phyloP scores from a whole-genome alignment of 2,329 filamentous ascomycete species.

The Ceratocystiopsis minuta region DNA sequence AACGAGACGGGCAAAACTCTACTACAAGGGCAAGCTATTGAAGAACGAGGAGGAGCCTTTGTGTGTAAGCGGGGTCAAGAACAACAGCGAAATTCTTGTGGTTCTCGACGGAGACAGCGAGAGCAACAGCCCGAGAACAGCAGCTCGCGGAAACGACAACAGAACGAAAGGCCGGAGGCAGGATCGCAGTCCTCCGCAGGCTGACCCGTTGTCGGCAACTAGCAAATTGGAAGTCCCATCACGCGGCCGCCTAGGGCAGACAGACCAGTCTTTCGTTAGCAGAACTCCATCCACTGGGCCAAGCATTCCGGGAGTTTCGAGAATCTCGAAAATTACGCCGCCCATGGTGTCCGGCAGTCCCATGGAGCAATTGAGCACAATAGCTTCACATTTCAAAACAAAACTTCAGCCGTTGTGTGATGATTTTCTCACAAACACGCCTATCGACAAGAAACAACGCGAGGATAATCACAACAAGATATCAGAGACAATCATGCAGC shows the following conservation, averaged over 20 bases:
- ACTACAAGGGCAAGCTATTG: constrained; percentile 56
- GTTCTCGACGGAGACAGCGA: constrained; percentile 31
- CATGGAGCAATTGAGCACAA: constrained; percentile 46
- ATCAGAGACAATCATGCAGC: constrained; percentile 58
- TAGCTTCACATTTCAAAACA: constrained; percentile 44
- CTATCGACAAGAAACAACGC: constrained; percentile 46
- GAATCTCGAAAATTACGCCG: constrained; percentile 8
- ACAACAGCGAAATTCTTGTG: constrained; percentile 42
- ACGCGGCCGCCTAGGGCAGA: constrained; percentile 3
- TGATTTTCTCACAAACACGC: constrained; percentile 43
- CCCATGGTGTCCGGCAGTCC: constrained; percentile 22
- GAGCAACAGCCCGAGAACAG: not conserved
- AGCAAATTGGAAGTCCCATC: constrained; percentile 18
- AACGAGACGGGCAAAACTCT: constrained; percentile 40
- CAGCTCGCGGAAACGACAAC: not conserved
- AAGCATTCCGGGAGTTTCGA: constrained; percentile 7
- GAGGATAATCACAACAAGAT: constrained; percentile 59
- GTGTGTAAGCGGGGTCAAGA: constrained; percentile 42
- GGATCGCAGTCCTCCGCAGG: too few species aligned
- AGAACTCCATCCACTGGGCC: constrained; percentile 10
- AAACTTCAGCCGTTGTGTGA: constrained; percentile 48
- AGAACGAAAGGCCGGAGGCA: constrained; percentile 18
- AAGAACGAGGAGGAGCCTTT: constrained; percentile 42
- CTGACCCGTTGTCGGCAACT: constrained; percentile 13
- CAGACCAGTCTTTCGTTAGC: too few species aligned